Conservation (phyloP, 306 rosid genomes). For the Hippophae tibetana region DNA sequence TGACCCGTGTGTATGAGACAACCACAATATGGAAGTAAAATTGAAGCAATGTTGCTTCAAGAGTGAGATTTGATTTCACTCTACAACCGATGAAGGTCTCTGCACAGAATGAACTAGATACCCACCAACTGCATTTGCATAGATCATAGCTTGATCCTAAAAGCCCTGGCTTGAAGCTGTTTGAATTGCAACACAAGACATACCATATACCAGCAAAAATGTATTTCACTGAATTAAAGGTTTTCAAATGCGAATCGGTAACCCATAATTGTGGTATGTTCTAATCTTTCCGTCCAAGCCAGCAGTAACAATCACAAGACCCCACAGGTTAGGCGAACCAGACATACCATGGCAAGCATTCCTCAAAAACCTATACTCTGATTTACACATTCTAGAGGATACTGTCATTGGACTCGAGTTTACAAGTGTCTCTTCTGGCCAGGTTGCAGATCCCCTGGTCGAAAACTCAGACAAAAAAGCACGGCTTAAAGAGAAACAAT, state of each 20-base stretch:
- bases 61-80: too few species aligned
- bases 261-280: slow-evolving; percentile 65
- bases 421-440: slow-evolving; percentile 66
- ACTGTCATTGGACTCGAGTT: slow-evolving; percentile 27
- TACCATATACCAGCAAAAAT: background rate
- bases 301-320: slow-evolving; percentile 67
- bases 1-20: slow-evolving; percentile 22
- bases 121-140: background rate
- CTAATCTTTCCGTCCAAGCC: slow-evolving; percentile 74
- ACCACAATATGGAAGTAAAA: too few species aligned
- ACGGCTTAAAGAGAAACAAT: slow-evolving; percentile 53
- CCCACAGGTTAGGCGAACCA: slow-evolving; percentile 62
- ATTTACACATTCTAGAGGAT: slow-evolving; percentile 41
- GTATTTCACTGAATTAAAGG: background rate
- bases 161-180: slow-evolving; percentile 11
- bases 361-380: slow-evolving; percentile 66
- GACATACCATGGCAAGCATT: slow-evolving; percentile 60
- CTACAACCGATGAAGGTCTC: too few species aligned
- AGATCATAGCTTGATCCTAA: slow-evolving; percentile 14
- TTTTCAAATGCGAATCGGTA: slow-evolving; percentile 45
- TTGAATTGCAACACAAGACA: slow-evolving; percentile 10
- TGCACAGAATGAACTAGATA: too few species aligned
- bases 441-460: slow-evolving; percentile 63
- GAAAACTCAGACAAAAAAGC: slow-evolving; percentile 51
- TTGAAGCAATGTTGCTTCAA: too few species aligned